These are phyloP conservation scores for Tetradesmus lagerheimii DNA, from an alignment of 139 green algal genomes.

Conservation along the genomic window DNA sequence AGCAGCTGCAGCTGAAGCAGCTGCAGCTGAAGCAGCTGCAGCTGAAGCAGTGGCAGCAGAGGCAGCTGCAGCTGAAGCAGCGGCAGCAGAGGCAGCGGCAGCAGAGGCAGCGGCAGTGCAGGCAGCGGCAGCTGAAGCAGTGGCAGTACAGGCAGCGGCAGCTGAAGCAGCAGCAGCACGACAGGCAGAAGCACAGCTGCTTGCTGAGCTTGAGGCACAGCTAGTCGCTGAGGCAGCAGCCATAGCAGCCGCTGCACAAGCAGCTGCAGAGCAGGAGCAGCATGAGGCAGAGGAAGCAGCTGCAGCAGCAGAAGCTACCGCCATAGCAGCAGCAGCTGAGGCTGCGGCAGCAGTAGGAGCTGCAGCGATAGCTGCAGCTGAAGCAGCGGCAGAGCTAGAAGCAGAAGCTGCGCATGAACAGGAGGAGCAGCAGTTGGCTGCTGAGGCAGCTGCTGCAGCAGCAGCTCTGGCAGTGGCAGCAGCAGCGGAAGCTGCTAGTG, in stretches of 20 bases:
- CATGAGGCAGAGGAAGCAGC: neutral
- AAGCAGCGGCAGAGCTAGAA: neutral
- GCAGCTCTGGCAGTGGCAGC: neutral
- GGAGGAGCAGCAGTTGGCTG: neutral
- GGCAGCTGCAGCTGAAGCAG: neutral
- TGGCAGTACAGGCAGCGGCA: neutral
- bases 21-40: too few species aligned
- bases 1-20: too few species aligned
- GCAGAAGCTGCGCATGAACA: neutral
- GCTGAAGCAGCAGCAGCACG: neutral
- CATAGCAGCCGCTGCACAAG: neutral
- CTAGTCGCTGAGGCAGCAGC: neutral
- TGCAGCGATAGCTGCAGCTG: neutral
- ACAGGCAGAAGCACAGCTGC: neutral
- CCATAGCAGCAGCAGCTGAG: neutral
- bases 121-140: neutral
- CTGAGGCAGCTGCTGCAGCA: neutral
- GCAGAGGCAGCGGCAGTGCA: neutral
- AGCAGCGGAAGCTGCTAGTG: neutral
- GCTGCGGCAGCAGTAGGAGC: neutral
- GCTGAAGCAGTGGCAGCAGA: neutral
- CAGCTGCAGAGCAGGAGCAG: conserved; percentile 1
- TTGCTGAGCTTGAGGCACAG: neutral
- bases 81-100: neutral
- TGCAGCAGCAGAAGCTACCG: neutral